These are phyloP conservation scores for Aspergillus affinis DNA, from an alignment of 495 filamentous ascomycete species.

Conservation along the genomic window DNA sequence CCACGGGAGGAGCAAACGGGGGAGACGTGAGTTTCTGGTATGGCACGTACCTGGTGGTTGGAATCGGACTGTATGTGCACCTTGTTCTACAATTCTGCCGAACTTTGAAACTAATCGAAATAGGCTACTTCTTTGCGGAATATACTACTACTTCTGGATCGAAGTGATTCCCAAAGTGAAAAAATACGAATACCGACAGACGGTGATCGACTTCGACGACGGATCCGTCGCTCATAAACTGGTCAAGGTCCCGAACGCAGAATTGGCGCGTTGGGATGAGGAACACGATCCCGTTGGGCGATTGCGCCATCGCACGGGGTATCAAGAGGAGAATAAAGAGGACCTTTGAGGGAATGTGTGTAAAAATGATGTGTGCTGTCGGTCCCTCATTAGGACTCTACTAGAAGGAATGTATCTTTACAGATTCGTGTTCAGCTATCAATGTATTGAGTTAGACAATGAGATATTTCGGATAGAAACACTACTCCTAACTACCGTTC, in stretches of 20 bases:
- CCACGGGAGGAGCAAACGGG: constrained; percentile 50
- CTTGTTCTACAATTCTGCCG: too few relatives aligned
- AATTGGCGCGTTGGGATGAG: constrained; percentile 2
- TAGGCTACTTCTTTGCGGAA: not conserved
- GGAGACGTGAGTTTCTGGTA: constrained; percentile 70
- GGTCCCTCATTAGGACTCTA: too few relatives aligned
- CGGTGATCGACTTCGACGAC: constrained; percentile 2
- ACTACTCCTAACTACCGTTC: too few relatives aligned
- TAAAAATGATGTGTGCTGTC: too few relatives aligned
- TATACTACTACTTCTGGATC: constrained; percentile 5
- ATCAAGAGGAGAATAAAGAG: not conserved
- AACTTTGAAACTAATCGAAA: not conserved
- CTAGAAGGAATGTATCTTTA: too few relatives aligned
- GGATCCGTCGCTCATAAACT: constrained; percentile 1
- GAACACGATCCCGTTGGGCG: constrained; percentile 4
- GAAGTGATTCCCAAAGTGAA: not conserved
- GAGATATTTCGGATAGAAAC: too few relatives aligned
- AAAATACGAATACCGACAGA: constrained; percentile 2
- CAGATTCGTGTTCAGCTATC: too few relatives aligned
- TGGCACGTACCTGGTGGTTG: constrained; percentile 57
- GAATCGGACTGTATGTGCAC: constrained; percentile 53
- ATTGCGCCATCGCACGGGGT: not conserved
- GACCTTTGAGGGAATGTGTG: too few relatives aligned
- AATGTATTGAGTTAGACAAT: too few relatives aligned
- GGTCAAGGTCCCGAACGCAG: constrained; percentile 2